These are phyloP conservation scores for Raffaelea arxii DNA, from an alignment of 2,329 filamentous ascomycete species.

Conservation along the genomic window DNA sequence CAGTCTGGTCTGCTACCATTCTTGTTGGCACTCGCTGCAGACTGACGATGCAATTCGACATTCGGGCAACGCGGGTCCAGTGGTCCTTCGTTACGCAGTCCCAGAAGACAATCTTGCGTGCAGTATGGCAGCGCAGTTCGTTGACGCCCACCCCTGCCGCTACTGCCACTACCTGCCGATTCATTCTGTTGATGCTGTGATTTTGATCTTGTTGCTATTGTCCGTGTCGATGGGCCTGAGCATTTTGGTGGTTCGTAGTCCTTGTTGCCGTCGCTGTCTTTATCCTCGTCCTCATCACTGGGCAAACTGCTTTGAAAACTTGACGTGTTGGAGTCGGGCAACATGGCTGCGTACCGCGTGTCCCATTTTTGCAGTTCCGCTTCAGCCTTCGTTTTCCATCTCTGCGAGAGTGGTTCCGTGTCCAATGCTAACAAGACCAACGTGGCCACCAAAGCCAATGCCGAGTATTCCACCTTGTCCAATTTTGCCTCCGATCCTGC, in stretches of 20 bases:
- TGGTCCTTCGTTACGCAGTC: neutral
- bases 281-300: neutral
- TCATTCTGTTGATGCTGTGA: neutral
- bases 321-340: too few relatives aligned
- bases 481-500: neutral
- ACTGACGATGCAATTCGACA: neutral
- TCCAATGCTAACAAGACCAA: slow-evolving; percentile 1
- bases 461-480: neutral
- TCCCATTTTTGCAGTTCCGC: neutral
- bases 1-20: too few relatives aligned
- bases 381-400: slow-evolving; percentile 1
- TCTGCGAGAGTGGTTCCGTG: neutral
- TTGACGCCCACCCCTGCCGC: neutral
- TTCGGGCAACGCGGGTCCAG: neutral
- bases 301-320: neutral
- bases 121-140: neutral
- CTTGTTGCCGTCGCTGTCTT: neutral
- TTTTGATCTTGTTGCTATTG: neutral
- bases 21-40: too few relatives aligned
- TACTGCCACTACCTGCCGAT: neutral
- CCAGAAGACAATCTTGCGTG: neutral
- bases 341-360: neutral
- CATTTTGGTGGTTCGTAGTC: neutral
- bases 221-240: neutral
- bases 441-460: slow-evolving; percentile 2